Evolutionary conservation across 208 protist genomes (phyloP), one percentile per base, ranked within the genome.

Genomic region (Leishmania turanica): DNA sequence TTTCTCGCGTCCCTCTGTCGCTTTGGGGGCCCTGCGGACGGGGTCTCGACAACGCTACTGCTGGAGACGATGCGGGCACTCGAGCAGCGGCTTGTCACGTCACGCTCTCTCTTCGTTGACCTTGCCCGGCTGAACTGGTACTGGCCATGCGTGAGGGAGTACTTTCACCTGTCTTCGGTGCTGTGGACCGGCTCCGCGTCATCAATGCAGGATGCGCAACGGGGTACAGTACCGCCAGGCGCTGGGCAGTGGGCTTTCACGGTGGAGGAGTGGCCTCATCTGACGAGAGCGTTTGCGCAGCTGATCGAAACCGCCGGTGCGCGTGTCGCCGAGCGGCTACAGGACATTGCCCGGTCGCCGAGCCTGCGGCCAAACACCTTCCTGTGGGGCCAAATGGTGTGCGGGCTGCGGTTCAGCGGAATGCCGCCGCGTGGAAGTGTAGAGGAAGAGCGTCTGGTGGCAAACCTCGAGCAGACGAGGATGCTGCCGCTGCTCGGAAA

Each of bases 341-440:
- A 72, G 9, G 83, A 91, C 77, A 92, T 95, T 40, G 84, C 89
- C 24, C n/a, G 54, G 31, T 77, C 71, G 0, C 58, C 83, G 11
- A 76, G 62, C 15, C 78, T 95, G 68, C 85, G 83, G 9, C 69
- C 73, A 27, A 95, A 95, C 76, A 93, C 86, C 6, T 95, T 95
- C 77, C 77, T 95, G 17, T 89, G 90, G 79, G 78, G 81, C 19
- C 90, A 94, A 72, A 47, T 94, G 76, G 87, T 85, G 42, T 78
- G 84, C 24, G 87, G 86, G 17, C 62, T 87, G 27, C 82, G 79
- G 34, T 81, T 90, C 31, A 73, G 80, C 19, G 84, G 79, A 49
- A 34, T 88, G 75, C 71, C 83, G n/a, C 75, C 65, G 1, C 77
- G 47, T 13, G 85, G 76, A 42, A 84, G 82, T 47, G 51, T 68